phyloP scores from a whole-genome alignment of 139 green algal species.

The Chlamydomonas sp. region DNA sequence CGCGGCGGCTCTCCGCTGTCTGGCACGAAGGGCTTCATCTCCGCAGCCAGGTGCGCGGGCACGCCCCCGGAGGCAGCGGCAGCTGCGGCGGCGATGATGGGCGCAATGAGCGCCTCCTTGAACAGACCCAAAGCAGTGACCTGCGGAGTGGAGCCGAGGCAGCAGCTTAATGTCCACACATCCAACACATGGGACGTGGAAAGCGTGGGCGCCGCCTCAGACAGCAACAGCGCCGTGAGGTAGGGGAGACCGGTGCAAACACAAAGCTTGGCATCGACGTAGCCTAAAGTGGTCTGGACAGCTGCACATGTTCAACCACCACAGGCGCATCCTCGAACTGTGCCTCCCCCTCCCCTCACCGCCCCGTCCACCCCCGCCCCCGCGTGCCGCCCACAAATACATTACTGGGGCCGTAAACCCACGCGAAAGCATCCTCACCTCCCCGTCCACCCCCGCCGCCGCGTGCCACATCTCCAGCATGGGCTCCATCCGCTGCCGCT shows the following conservation, averaged over 20 bases:
- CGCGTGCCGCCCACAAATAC: no score
- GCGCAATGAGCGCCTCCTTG: slow-evolving; percentile 31
- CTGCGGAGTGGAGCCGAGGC: background rate
- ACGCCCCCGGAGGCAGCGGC: no score
- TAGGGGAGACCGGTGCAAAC: background rate
- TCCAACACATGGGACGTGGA: no score
- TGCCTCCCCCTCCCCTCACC: no score
- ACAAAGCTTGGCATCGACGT: no score
- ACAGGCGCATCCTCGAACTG: no score
- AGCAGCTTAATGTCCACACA: no score
- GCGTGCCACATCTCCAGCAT: slow-evolving; percentile 16
- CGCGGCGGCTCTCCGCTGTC: background rate
- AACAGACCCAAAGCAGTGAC: slow-evolving; percentile 15
- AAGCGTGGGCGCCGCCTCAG: no score
- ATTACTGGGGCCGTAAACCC: background rate
- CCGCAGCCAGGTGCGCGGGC: background rate
- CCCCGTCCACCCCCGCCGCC: background rate
- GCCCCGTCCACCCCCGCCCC: no score
- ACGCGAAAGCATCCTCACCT: background rate
- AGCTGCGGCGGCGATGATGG: no score
- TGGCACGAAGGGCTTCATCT: slow-evolving; percentile 36
- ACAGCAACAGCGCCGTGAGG: background rate
- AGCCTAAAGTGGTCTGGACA: no score
- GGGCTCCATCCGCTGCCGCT: slow-evolving; percentile 20
- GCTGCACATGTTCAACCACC: no score